These are phyloP conservation scores for Globisporangium abappressorium DNA, from an alignment of 352 stramenopile species.

Conservation along the genomic window DNA sequence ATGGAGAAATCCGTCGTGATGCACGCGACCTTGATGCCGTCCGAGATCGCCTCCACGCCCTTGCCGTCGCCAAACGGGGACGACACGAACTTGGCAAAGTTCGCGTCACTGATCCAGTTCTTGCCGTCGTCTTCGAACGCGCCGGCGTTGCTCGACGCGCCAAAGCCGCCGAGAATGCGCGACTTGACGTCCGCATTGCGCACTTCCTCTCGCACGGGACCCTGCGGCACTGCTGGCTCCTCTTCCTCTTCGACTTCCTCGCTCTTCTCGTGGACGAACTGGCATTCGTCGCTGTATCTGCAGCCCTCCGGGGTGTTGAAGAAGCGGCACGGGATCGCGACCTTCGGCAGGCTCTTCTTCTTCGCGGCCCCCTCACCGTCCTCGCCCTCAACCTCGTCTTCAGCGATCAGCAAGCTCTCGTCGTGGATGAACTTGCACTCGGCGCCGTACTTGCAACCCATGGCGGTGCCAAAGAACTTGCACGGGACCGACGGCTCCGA, in stretches of 20 bases:
- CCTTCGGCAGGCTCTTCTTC: conserved; percentile 40
- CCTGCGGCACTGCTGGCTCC: conserved; percentile 20
- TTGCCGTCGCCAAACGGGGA: conserved; percentile 80
- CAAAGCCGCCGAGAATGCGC: conserved; percentile 82
- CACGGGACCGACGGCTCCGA: conserved; percentile 52
- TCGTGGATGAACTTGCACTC: conserved; percentile 85
- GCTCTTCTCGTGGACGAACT: conserved; percentile 60
- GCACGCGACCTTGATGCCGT: conserved; percentile 60
- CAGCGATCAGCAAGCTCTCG: conserved; percentile 23
- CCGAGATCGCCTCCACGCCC: conserved; percentile 53
- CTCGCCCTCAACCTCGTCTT: conserved; percentile 18
- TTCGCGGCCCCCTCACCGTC: not conserved
- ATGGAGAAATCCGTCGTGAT: conserved; percentile 90
- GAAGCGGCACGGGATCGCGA: conserved; percentile 72
- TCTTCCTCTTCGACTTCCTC: conserved; percentile 25
- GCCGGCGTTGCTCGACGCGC: conserved; percentile 71
- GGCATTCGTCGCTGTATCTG: conserved; percentile 67
- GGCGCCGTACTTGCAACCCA: conserved; percentile 79
- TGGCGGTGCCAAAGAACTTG: conserved; percentile 77
- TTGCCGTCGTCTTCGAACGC: conserved; percentile 82
- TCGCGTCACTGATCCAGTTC: conserved; percentile 82
- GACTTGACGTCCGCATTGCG: conserved; percentile 83
- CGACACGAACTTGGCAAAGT: conserved; percentile 53
- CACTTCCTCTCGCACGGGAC: conserved; percentile 50
- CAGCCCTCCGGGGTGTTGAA: conserved; percentile 76